Base-by-base conservation (phyloP, 202 grass and related monocot genomes). In the Eragrostis tef region DNA sequence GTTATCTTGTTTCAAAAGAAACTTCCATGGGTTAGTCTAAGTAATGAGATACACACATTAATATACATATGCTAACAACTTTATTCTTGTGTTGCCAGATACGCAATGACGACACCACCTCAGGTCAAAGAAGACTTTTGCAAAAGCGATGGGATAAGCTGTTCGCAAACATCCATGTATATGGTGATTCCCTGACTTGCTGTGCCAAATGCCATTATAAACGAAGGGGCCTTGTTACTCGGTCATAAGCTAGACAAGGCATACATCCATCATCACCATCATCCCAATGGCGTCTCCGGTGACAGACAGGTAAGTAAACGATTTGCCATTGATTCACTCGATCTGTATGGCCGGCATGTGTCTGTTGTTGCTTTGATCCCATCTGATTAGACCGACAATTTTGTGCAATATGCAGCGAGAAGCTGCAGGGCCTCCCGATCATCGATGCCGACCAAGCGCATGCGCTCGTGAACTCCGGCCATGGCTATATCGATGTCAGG, bases 401-500 rank as follows among this genome's bases (percentile, higher is more conserved):
- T 6, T 15, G 9, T 27, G 41, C 43, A 10, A 29, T 12, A 16
- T 67, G 71, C 70, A 83, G 72, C 27, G 49, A 82, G 13, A 80
- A 85, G 78, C 48, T 45, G 49, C 45, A 50, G 22, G 72, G 7
- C 45, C 9, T 81, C 57, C 80, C 81, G 26, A 78, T 46, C n/a
- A 58, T 92, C 25, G 64, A 87, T 25, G 76, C 79, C 13, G 44
- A 44, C 58, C 44, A 87, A 56, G 90, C 81, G 0, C 80, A 56
- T 2, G 16, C 22, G 12, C 60, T 92, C 45, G 11, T 92, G 72
- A 74, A 22, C 69, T 87, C 77, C 4, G 86, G 84, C 34, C 45
- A 87, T 41, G 50, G 50, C 17, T 92, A 92, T 52, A 59, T 92
- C 16, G 90, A 92, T 45, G 90, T 89, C 71, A 92, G 90, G 88